Conservation (phyloP, 192 early-diverging fungal species). For the Piromyces sp. region DNA sequence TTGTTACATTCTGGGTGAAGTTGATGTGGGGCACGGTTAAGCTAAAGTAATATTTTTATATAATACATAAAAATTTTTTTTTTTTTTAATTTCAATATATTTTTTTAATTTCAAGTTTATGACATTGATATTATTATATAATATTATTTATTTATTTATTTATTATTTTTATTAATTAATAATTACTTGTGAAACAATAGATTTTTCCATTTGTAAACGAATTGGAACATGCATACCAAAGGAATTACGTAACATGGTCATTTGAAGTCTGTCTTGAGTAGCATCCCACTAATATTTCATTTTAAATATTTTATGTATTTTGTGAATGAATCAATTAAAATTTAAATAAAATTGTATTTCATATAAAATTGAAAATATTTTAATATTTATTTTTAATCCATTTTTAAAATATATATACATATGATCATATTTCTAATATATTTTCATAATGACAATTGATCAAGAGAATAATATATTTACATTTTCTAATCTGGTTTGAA, state of each 20-base stretch:
- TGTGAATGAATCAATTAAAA: no score
- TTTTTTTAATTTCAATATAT: no score
- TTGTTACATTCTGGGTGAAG: conserved; percentile 39
- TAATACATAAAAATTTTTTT: no score
- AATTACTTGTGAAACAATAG: conserved; percentile 28
- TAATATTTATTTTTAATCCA: no score
- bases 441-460: background rate
- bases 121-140: no score
- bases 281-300: conserved; percentile 70
- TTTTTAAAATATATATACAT: no score
- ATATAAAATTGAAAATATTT: no score
- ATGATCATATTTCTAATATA: background rate
- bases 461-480: conserved; percentile 12
- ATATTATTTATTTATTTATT: background rate
- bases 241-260: conserved; percentile 57
- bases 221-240: conserved; percentile 87
- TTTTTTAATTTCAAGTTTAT: no score
- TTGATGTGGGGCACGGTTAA: conserved; percentile 19
- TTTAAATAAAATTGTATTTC: no score
- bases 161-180: background rate
- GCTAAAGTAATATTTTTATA: no score
- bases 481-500: conserved; percentile 55
- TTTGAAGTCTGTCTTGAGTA: conserved; percentile 63
- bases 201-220: conserved; percentile 79
- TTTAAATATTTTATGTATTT: no score